Percentiles rank a stretch among this genome's conserved stretches.
phyloP scores from a whole-genome alignment of 2,329 filamentous ascomycete species.

The Anthostomella pinea region DNA sequence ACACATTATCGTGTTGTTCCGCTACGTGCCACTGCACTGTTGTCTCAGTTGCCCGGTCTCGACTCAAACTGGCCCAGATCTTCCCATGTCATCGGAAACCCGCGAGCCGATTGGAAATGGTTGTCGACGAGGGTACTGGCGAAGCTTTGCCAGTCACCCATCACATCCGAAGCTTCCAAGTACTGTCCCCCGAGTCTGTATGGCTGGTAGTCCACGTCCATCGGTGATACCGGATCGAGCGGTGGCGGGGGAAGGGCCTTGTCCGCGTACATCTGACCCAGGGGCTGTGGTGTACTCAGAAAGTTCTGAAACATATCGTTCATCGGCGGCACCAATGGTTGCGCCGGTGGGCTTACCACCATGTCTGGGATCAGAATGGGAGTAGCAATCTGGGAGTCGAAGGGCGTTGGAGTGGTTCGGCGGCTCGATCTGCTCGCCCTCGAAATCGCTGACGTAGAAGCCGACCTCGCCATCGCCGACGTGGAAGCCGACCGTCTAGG shows the following conservation, averaged over 20 bases:
- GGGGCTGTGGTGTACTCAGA: slow-evolving; percentile 9
- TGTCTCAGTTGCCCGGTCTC: too few relatives aligned
- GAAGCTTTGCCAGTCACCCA: slow-evolving; percentile 28
- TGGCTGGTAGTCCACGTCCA: slow-evolving; percentile 24
- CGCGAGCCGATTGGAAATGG: slow-evolving; percentile 9
- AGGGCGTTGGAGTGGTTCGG: slow-evolving; percentile 11
- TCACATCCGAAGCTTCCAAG: slow-evolving; percentile 24
- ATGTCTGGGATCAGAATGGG: slow-evolving; percentile 10
- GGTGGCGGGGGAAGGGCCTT: slow-evolving; percentile 29
- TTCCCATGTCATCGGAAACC: slow-evolving; percentile 27
- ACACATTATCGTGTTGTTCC: not conserved
- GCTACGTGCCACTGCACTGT: too few relatives aligned
- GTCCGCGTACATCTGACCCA: slow-evolving; percentile 24
- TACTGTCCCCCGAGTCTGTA: slow-evolving; percentile 14
- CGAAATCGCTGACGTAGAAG: slow-evolving; percentile 19
- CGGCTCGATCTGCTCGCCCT: slow-evolving; percentile 12
- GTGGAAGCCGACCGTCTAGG: slow-evolving; percentile 26
- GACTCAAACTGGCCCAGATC: slow-evolving; percentile 21
- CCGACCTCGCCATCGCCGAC: slow-evolving; percentile 20
- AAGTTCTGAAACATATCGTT: slow-evolving; percentile 12
- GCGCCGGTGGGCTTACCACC: slow-evolving; percentile 5
- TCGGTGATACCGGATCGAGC: slow-evolving; percentile 25
- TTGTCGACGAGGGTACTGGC: slow-evolving; percentile 27
- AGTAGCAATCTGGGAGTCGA: slow-evolving; percentile 11
- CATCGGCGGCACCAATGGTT: slow-evolving; percentile 11